phyloP scores from a whole-genome alignment of 768 basidiomycete genomes.

The Holtermanniella nyarrowii region DNA sequence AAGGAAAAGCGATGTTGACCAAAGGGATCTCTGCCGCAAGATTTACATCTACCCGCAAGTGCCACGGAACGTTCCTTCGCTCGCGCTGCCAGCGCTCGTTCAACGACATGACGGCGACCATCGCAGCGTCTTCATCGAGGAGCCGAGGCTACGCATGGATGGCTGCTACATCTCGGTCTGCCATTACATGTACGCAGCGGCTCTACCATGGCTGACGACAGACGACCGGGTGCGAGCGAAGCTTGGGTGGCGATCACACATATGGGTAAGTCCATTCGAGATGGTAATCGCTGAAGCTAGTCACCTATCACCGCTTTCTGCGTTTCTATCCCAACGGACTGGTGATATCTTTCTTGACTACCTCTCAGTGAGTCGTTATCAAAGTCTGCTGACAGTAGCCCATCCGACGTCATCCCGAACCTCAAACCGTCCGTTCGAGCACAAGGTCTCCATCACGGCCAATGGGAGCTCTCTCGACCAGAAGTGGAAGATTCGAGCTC shows the following conservation, averaged over 20 bases:
- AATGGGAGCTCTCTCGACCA: constrained; percentile 26
- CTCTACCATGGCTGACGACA: constrained; percentile 26
- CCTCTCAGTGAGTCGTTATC: constrained; percentile 47
- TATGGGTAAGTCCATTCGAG: constrained; percentile 43
- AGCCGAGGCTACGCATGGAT: constrained; percentile 72
- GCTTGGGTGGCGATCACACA: constrained; percentile 82
- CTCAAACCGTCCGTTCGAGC: constrained; percentile 66
- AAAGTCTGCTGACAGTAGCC: constrained; percentile 12
- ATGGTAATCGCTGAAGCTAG: constrained; percentile 11
- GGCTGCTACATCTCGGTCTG: constrained; percentile 88
- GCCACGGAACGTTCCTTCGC: constrained; percentile 46
- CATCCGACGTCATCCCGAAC: constrained; percentile 55
- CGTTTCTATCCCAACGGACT: constrained; percentile 80
- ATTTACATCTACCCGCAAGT: constrained; percentile 73
- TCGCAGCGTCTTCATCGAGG: constrained; percentile 68
- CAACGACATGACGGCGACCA: constrained; percentile 54
- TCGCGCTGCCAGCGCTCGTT: constrained; percentile 48
- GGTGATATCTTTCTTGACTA: constrained; percentile 73
- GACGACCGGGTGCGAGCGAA: constrained; percentile 67
- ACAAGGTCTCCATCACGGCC: constrained; percentile 40
- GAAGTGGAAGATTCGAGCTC: constrained; percentile 7
- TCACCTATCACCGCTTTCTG: constrained; percentile 90
- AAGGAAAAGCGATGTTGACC: not conserved
- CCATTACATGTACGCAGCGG: constrained; percentile 49
- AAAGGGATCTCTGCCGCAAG: constrained; percentile 54